Evolutionary conservation across 441 rosid genomes (phyloP).

Genomic region (Adansonia rubrostipa): DNA sequence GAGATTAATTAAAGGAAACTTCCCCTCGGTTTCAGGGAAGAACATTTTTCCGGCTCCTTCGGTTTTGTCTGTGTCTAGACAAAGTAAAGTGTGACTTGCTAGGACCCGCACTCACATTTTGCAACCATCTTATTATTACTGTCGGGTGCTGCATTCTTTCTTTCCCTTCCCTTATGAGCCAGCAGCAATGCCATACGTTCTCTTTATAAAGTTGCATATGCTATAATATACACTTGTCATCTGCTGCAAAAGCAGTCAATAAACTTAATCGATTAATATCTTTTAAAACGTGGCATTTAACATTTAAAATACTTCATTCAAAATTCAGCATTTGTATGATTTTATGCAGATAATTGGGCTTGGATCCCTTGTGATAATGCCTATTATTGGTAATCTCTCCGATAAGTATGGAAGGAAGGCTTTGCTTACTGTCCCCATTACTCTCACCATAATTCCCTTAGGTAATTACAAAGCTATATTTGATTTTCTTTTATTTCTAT

Average conservation of each 20-base stretch:
- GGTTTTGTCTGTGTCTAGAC: background rate
- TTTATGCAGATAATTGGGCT: constrained; percentile 65
- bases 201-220: too few relatives aligned
- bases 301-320: background rate
- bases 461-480: constrained; percentile 39
- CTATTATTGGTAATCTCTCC: constrained; percentile 78
- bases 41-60: background rate
- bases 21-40: constrained; percentile 22
- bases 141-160: background rate
- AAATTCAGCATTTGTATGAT: too few relatives aligned
- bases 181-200: too few relatives aligned
- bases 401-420: constrained; percentile 88
- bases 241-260: too few relatives aligned
- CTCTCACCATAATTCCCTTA: constrained; percentile 62
- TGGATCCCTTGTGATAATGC: constrained; percentile 84
- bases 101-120: constrained; percentile 9
- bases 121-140: background rate
- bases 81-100: background rate
- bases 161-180: background rate
- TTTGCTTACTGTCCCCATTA: constrained; percentile 68
- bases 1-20: constrained; percentile 6
- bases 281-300: background rate
- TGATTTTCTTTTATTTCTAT: background rate
- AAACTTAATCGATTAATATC: too few relatives aligned
- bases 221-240: too few relatives aligned